phyloP scores from a whole-genome alignment of 2,329 filamentous ascomycete species.

The Dactylellina leptospora region DNA sequence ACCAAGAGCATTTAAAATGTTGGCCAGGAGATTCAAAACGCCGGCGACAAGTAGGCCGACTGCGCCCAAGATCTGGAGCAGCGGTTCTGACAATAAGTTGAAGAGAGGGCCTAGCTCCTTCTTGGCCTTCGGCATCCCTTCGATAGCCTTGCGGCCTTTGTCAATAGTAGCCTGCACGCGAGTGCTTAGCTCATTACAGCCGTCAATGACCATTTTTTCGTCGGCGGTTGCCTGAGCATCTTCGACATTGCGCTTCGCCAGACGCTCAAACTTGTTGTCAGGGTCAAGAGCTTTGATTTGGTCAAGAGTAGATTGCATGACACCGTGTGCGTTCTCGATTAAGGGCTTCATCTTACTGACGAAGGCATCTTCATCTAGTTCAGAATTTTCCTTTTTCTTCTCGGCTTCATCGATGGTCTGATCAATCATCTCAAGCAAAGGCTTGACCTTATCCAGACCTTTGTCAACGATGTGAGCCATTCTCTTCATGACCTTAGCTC shows the following conservation, averaged over 20 bases:
- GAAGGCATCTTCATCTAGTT: constrained; percentile 87
- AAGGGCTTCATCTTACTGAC: constrained; percentile 86
- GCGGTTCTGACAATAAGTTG: constrained; percentile 78
- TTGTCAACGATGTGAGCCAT: constrained; percentile 78
- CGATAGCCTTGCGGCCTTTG: constrained; percentile 84
- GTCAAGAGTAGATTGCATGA: constrained; percentile 86
- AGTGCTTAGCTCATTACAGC: constrained; percentile 74
- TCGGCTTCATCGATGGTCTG: constrained; percentile 84
- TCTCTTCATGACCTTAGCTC: constrained; percentile 76
- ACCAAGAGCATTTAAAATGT: constrained; percentile 79
- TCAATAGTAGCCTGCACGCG: constrained; percentile 82
- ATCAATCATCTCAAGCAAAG: constrained; percentile 85
- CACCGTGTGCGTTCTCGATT: constrained; percentile 83
- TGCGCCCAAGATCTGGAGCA: constrained; percentile 84
- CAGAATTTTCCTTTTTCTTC: constrained; percentile 73
- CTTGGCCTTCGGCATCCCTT: constrained; percentile 92
- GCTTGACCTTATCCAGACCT: constrained; percentile 82
- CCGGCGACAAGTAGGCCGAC: constrained; percentile 83
- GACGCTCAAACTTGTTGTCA: constrained; percentile 82
- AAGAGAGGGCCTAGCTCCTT: constrained; percentile 93
- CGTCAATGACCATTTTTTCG: constrained; percentile 83
- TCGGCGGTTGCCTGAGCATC: constrained; percentile 78
- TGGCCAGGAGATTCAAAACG: constrained; percentile 84
- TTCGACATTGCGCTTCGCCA: constrained; percentile 82
- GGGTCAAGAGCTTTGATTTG: constrained; percentile 87